Conservation (phyloP, 371 early-diverging fungal species). For the Zychaea mexicana region DNA sequence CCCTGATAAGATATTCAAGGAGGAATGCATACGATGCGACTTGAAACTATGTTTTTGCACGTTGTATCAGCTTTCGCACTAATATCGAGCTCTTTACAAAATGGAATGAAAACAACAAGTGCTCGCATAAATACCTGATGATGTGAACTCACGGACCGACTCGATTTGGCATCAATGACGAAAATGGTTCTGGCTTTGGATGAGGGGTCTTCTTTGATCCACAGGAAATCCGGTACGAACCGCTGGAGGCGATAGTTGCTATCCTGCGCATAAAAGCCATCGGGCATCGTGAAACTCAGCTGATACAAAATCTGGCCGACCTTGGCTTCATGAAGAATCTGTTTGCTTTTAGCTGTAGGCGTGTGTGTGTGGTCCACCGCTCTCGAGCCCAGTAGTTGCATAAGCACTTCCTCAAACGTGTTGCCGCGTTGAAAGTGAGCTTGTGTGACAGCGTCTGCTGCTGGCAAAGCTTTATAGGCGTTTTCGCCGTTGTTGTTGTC, state of each 20-base stretch:
- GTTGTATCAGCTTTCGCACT: not conserved
- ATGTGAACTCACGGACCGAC: slow-evolving; percentile 34
- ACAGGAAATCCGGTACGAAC: slow-evolving; percentile 58
- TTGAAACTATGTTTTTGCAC: slow-evolving; percentile 39
- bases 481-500: slow-evolving; percentile 13
- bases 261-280: slow-evolving; percentile 34
- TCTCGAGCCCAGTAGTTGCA: slow-evolving; percentile 16
- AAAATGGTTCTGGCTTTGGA: slow-evolving; percentile 30
- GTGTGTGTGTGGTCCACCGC: slow-evolving; percentile 40
- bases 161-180: slow-evolving; percentile 59
- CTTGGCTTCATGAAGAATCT: slow-evolving; percentile 30
- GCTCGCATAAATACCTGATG: slow-evolving; percentile 53
- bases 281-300: slow-evolving; percentile 38
- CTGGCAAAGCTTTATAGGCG: too few species aligned
- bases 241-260: slow-evolving; percentile 28
- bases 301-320: slow-evolving; percentile 48
- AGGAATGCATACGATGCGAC: slow-evolving; percentile 54
- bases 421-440: slow-evolving; percentile 19
- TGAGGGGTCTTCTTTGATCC: slow-evolving; percentile 33
- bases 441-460: not conserved
- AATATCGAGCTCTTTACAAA: too few species aligned
- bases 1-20: slow-evolving; percentile 37
- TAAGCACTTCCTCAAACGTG: slow-evolving; percentile 31
- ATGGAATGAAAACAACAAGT: too few species aligned
- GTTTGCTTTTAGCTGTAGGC: slow-evolving; percentile 25